phyloP scores from a whole-genome alignment of 225 moss, liverwort and hornwort species.

The Pseudisothecium myosuroides region DNA sequence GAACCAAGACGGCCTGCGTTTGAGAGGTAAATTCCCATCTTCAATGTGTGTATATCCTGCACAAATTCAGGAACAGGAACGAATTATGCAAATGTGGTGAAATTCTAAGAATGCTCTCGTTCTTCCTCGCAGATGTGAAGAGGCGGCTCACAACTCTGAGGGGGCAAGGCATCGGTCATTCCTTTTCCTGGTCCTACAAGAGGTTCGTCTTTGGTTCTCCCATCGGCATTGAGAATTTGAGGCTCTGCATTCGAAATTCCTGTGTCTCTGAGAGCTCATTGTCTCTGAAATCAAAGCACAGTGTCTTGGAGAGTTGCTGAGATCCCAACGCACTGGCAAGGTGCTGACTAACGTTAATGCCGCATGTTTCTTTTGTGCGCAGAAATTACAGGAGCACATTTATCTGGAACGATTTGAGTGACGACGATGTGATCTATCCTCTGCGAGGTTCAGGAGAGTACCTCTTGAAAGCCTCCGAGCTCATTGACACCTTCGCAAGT shows the following conservation, averaged over 20 bases:
- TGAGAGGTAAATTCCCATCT: conserved; percentile 43
- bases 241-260: neutral
- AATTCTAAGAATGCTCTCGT: neutral
- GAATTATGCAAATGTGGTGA: neutral
- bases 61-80: neutral
- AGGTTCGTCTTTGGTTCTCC: conserved; percentile 5
- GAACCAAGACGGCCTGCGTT: conserved; percentile 47
- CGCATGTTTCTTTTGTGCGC: neutral
- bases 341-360: neutral
- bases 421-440: conserved; percentile 70
- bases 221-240: neutral
- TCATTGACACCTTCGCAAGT: conserved; percentile 46
- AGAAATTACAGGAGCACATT: conserved; percentile 69
- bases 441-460: conserved; percentile 60
- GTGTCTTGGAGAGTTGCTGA: neutral
- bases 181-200: conserved; percentile 80
- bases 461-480: conserved; percentile 63
- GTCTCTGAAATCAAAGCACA: neutral
- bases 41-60: neutral
- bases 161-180: conserved; percentile 59
- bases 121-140: conserved; percentile 58
- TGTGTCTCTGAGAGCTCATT: neutral
- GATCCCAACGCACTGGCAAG: neutral
- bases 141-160: conserved; percentile 47
- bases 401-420: conserved; percentile 79